These are phyloP conservation scores for Panicum virgatum DNA, from an alignment of 202 grass and related monocot species.

Conservation along the genomic window DNA sequence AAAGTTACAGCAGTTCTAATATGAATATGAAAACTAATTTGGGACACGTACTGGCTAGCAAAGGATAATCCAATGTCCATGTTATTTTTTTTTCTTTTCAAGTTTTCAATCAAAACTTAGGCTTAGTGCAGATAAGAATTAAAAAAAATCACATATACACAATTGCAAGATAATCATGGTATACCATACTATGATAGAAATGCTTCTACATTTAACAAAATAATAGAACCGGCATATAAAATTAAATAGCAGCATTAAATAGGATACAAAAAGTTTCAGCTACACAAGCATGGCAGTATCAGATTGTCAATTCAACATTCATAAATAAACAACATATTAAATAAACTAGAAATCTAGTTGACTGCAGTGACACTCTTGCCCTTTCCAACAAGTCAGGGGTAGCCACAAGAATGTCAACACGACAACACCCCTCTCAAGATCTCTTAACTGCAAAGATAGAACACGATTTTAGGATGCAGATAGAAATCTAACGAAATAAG, in stretches of 20 bases:
- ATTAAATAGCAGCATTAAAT: not conserved
- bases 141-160: slow-evolving; percentile 4
- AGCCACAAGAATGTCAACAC: slow-evolving; percentile 91
- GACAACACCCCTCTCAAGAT: slow-evolving; percentile 84
- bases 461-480: not conserved
- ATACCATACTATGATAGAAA: not conserved
- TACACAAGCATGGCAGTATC: not conserved
- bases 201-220: not conserved
- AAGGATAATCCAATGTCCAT: not conserved
- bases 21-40: not conserved
- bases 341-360: slow-evolving; percentile 45
- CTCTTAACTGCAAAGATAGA: slow-evolving; percentile 57
- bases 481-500: not conserved
- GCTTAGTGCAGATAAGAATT: not conserved
- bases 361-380: slow-evolving; percentile 69
- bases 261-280: not conserved
- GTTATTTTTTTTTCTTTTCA: not conserved
- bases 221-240: not conserved
- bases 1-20: not conserved
- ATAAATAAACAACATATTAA: not conserved
- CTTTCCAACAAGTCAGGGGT: slow-evolving; percentile 84
- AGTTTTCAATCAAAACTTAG: not conserved
- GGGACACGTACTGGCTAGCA: not conserved
- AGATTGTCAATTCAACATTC: not conserved
- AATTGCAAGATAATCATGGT: not conserved